Evolutionary conservation across 2,329 filamentous ascomycete species (phyloP).

Genomic region (Alternaria triticimaculans): DNA sequence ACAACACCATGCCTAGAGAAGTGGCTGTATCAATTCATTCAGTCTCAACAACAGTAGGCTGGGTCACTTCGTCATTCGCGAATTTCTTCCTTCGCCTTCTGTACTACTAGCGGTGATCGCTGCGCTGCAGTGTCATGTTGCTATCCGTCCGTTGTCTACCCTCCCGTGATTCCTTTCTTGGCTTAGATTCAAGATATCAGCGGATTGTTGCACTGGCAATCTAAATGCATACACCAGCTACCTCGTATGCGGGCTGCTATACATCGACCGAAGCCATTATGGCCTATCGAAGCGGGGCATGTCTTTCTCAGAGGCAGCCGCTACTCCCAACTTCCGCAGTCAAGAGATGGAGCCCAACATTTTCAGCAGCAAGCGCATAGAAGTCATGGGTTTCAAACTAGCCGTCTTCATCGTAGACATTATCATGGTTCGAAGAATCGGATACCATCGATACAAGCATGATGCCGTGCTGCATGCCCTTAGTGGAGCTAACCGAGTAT

Average conservation of each 20-base stretch:
- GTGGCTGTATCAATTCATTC: slow-evolving; percentile 1
- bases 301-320: neutral
- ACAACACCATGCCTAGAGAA: slow-evolving; percentile 25
- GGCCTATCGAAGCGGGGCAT: neutral
- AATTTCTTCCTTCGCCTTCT: slow-evolving; percentile 6
- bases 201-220: slow-evolving; percentile 13
- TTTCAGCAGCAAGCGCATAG: neutral
- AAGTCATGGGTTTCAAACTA: neutral
- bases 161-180: slow-evolving; percentile 13
- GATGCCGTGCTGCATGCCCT: slow-evolving; percentile 29
- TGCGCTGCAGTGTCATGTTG: slow-evolving; percentile 22
- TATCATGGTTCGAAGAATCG: neutral
- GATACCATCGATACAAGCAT: slow-evolving; percentile 20
- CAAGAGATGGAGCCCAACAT: neutral
- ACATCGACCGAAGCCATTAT: neutral
- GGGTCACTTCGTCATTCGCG: slow-evolving; percentile 13
- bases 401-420: neutral
- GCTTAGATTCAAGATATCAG: neutral
- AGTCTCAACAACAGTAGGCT: slow-evolving; percentile 12
- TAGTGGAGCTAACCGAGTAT: slow-evolving; percentile 16
- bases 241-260: neutral
- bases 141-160: slow-evolving; percentile 6
- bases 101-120: slow-evolving; percentile 24
- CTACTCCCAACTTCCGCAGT: neutral
- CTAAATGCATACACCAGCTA: slow-evolving; percentile 1